A percentile compares a stretch with the other conserved stretches of the same genome.
These are phyloP conservation scores for Capillidium rhysosporum DNA, from an alignment of 371 early-diverging fungal species.

Conservation along the genomic window DNA sequence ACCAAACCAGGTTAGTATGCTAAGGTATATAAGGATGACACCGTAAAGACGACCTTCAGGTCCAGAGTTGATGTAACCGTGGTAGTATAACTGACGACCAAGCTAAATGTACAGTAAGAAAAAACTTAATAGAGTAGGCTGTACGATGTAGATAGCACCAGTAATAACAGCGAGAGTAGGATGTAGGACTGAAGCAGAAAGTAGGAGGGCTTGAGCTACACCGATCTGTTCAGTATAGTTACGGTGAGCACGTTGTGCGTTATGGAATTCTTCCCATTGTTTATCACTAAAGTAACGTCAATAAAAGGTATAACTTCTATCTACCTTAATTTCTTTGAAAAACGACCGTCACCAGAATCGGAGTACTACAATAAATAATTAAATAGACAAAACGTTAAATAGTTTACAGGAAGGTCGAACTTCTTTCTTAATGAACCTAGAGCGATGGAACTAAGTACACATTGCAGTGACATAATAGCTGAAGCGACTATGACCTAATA, in stretches of 20 bases:
- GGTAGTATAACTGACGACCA: conserved; percentile 3
- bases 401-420: background rate
- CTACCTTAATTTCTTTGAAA: background rate
- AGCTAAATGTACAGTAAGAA: background rate
- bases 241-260: conserved; percentile 3
- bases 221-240: conserved; percentile 1
- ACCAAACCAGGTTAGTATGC: background rate
- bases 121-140: background rate
- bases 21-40: background rate
- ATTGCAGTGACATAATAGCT: background rate
- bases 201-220: background rate
- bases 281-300: background rate
- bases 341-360: conserved; percentile 1
- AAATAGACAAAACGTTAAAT: background rate
- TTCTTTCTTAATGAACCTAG: background rate
- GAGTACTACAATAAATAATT: background rate
- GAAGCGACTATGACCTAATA: background rate
- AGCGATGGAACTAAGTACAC: background rate
- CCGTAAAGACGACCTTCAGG: background rate
- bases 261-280: conserved; percentile 3
- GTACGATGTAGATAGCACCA: background rate
- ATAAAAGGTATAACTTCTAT: background rate
- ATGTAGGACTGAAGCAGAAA: background rate
- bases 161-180: background rate
- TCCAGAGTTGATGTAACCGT: background rate